phyloP scores from a whole-genome alignment of 2,329 filamentous ascomycete species.

The Apiospora hydei region DNA sequence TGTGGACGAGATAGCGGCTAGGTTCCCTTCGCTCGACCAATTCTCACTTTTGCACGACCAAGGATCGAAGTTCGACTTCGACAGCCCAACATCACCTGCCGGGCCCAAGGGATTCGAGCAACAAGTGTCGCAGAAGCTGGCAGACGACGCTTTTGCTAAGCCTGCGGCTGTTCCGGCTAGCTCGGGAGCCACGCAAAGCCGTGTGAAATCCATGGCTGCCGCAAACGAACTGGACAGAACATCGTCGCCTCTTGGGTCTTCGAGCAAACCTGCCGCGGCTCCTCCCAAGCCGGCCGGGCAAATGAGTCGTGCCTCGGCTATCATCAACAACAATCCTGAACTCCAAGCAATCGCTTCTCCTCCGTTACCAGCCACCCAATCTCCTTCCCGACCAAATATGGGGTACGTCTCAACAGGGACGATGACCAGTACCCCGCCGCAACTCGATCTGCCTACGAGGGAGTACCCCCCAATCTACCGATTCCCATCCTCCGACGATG shows the following conservation, averaged over 20 bases:
- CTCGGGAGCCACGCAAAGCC: constrained; percentile 32
- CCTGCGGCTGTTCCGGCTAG: constrained; percentile 38
- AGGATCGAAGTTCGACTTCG: constrained; percentile 85
- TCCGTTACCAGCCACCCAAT: constrained; percentile 41
- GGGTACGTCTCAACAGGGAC: constrained; percentile 70
- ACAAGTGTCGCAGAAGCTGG: constrained; percentile 76
- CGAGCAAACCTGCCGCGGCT: constrained; percentile 47
- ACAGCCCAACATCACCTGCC: constrained; percentile 57
- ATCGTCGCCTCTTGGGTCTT: constrained; percentile 41
- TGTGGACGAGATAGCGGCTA: constrained; percentile 79
- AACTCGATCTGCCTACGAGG: constrained; percentile 54
- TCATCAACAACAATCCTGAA: constrained; percentile 69
- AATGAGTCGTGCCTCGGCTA: constrained; percentile 68
- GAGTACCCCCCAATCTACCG: constrained; percentile 49
- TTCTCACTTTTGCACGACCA: constrained; percentile 90
- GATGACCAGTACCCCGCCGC: constrained; percentile 71
- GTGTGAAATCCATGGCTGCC: constrained; percentile 38
- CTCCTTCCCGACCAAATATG: constrained; percentile 46
- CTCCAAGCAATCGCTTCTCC: constrained; percentile 62
- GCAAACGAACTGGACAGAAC: constrained; percentile 36
- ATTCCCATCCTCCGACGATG: constrained; percentile 50
- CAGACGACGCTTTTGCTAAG: constrained; percentile 81
- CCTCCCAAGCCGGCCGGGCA: constrained; percentile 48
- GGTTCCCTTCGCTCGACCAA: constrained; percentile 91
- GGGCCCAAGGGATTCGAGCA: constrained; percentile 64